Evolutionary conservation across 2,329 filamentous ascomycete species (phyloP).

Genomic region (Aspergillus awamori): DNA sequence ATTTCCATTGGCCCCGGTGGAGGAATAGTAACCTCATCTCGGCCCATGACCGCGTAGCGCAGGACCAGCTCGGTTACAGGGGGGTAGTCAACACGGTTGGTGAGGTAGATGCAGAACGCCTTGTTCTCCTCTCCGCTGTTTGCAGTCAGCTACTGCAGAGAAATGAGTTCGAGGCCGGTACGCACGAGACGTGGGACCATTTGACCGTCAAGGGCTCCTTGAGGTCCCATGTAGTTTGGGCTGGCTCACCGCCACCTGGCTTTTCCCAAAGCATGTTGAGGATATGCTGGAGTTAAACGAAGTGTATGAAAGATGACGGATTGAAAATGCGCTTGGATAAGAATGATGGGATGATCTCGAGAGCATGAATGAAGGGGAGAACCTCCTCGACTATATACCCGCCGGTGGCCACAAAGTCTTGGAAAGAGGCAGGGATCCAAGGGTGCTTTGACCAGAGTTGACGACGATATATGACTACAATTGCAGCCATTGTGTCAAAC

Average conservation of each 20-base stretch:
- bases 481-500: background rate
- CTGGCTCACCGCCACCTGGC: background rate
- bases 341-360: background rate
- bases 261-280: conserved; percentile 8
- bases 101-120: background rate
- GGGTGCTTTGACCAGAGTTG: background rate
- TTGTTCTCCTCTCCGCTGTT: background rate
- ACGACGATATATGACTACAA: background rate
- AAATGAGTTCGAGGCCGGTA: too few relatives aligned
- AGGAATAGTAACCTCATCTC: background rate
- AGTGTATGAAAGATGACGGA: background rate
- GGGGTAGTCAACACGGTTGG: background rate
- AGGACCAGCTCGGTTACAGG: background rate
- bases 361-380: background rate
- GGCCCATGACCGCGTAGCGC: background rate
- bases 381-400: background rate
- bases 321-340: background rate
- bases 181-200: background rate
- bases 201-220: background rate
- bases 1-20: background rate
- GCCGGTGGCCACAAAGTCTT: background rate
- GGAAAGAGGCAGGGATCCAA: background rate
- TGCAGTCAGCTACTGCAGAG: background rate
- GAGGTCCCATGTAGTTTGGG: background rate
- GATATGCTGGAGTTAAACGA: conserved; percentile 29